phyloP scores from a whole-genome alignment of 257 asterid species.

The Solanum chmielewskii region DNA sequence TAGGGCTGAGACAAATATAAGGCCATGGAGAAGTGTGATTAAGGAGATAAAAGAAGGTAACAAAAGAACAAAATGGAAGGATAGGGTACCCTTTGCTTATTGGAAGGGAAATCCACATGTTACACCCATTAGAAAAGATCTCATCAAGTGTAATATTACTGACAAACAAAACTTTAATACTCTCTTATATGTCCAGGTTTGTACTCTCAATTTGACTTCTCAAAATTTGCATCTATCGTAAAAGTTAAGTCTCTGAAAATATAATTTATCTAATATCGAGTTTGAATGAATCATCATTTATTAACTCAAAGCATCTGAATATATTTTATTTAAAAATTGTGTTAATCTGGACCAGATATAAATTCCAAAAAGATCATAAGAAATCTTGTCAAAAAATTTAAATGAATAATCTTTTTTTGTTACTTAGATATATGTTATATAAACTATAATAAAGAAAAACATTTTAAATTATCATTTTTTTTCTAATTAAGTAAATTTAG shows the following conservation, averaged over 20 bases:
- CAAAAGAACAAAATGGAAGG: conserved; percentile 56
- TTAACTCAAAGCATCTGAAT: neutral
- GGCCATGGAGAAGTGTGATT: conserved; percentile 68
- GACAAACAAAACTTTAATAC: conserved; percentile 56
- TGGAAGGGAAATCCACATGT: conserved; percentile 86
- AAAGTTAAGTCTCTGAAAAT: neutral
- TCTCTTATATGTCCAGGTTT: conserved; percentile 60
- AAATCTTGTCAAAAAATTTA: neutral
- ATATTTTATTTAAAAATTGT: neutral
- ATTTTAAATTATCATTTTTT: neutral
- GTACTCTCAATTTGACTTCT: neutral
- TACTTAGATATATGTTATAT: neutral
- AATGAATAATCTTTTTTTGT: neutral
- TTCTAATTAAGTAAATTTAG: neutral
- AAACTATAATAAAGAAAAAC: neutral
- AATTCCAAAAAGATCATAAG: neutral
- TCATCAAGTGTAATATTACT: conserved; percentile 65
- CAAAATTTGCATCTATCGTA: neutral
- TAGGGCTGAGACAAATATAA: conserved; percentile 81
- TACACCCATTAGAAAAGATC: conserved; percentile 60
- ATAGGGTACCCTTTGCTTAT: conserved; percentile 77
- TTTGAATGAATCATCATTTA: neutral
- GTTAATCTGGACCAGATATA: neutral
- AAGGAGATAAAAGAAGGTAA: conserved; percentile 67
- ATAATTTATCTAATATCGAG: neutral